Evolutionary conservation across 1,284 basidiomycete genomes (phyloP), one percentile per base, ranked within the genome.

Genomic region (Entoloma clypeatum): DNA sequence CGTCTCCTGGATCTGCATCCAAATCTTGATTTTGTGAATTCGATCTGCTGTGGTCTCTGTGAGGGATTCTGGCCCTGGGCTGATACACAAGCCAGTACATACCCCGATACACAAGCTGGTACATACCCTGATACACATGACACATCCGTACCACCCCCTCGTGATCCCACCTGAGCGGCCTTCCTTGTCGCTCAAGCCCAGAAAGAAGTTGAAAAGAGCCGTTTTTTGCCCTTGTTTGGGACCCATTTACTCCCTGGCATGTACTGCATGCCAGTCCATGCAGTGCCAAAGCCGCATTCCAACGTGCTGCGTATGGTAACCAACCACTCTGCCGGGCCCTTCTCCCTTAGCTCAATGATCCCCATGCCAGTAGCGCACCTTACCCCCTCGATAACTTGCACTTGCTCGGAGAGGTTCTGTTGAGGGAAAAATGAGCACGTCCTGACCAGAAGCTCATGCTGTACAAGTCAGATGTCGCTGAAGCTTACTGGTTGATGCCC

Each of bases 331-430:
- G 50, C 52, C 0, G 62, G 65, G 0, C 5, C 31, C 0, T 65
- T 48, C 40, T 53, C 62, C 0, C 54, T 68, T 0, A 74, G 75
- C 45, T 54, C 55, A 1, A 60, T 65, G 51, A 69, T 75, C 13
- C 29, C 0, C 36, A 39, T n/a, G 5, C 7, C 0, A 47, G 55
- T 0, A 49, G 57, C 0, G 52, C 59, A 1, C 47, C 44, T 0
- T 48, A 53, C 0, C 43, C 54, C 0, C 53, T 62, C 0, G 55
- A 62, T n/a, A 55, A 51, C 14, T 33, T 61, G 7, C 42, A 51
- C 3, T 43, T 59, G 6, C 31, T 64, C 0, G 60, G 54, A 0
- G 36, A 53, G 7, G 45, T 44, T 1, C 23, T 65, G 0, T 38
- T 50, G 2, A 46, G 0, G n/a, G 2, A 19, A 0, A 28, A 53